Conservation (phyloP, 164 flowering plant species). For the Macadamia tetraphylla region DNA sequence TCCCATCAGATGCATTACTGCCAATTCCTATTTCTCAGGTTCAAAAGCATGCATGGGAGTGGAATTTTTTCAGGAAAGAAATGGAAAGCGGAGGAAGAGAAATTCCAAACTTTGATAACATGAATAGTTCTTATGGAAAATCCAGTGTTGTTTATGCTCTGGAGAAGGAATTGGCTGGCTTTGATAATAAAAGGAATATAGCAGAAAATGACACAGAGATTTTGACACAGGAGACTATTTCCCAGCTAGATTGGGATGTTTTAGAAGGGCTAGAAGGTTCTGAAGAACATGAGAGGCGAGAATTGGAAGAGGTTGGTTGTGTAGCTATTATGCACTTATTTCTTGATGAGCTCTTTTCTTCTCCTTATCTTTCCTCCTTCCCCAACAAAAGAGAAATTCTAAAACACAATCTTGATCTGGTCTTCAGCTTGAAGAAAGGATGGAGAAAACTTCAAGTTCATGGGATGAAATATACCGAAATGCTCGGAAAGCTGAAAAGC, state of each 20-base stretch:
- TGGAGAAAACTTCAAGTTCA: slow-evolving; percentile 48
- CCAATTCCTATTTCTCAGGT: slow-evolving; percentile 51
- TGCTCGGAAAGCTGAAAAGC: slow-evolving; percentile 77
- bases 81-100: slow-evolving; percentile 21
- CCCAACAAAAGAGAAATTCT: slow-evolving; percentile 1
- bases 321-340: not conserved
- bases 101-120: slow-evolving; percentile 9
- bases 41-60: slow-evolving; percentile 62
- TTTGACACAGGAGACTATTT: slow-evolving; percentile 37
- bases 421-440: slow-evolving; percentile 76
- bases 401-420: slow-evolving; percentile 11
- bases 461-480: slow-evolving; percentile 91
- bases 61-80: slow-evolving; percentile 53
- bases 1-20: slow-evolving; percentile 75
- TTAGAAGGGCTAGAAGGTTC: slow-evolving; percentile 48
- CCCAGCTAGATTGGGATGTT: slow-evolving; percentile 58
- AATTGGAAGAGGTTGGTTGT: slow-evolving; percentile 64
- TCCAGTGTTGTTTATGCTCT: slow-evolving; percentile 48
- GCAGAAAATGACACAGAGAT: slow-evolving; percentile 31
- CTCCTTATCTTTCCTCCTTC: not conserved
- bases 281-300: slow-evolving; percentile 74
- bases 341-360: not conserved
- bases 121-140: slow-evolving; percentile 16
- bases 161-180: slow-evolving; percentile 41
- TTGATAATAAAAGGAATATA: slow-evolving; percentile 18